Evolutionary conservation across 2,329 filamentous ascomycete genomes (phyloP).

Genomic region (Monilinia vaccinii-corymbosi): DNA sequence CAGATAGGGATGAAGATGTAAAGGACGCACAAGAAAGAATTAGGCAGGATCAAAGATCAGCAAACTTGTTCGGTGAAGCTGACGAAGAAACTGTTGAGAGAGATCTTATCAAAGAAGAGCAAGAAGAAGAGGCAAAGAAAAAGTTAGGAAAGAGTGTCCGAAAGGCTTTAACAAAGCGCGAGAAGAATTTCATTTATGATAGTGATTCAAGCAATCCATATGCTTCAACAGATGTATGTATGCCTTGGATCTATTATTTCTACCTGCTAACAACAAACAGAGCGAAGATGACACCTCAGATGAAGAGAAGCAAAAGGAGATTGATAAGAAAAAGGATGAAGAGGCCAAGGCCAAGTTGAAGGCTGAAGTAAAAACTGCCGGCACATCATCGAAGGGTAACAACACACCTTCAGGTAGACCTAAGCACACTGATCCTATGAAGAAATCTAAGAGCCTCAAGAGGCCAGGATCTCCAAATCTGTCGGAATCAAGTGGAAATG

Average conservation of each 20-base stretch:
- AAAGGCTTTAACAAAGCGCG: slow-evolving; percentile 74
- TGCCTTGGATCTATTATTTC: neutral
- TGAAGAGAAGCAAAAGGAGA: slow-evolving; percentile 52
- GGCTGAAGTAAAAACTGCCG: slow-evolving; percentile 38
- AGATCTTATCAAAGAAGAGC: slow-evolving; percentile 59
- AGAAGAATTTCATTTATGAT: slow-evolving; percentile 80
- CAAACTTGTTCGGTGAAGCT: slow-evolving; percentile 68
- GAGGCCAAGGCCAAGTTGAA: slow-evolving; percentile 49
- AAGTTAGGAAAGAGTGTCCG: slow-evolving; percentile 67
- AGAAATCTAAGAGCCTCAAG: slow-evolving; percentile 54
- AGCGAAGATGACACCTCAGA: slow-evolving; percentile 44
- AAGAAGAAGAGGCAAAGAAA: slow-evolving; percentile 60
- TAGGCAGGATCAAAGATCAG: slow-evolving; percentile 73
- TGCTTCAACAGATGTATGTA: slow-evolving; percentile 39
- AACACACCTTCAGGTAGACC: slow-evolving; percentile 54
- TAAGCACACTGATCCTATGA: slow-evolving; percentile 42
- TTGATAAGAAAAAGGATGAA: slow-evolving; percentile 50
- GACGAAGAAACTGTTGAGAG: slow-evolving; percentile 65
- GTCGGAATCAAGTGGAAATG: slow-evolving; percentile 83
- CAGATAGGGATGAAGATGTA: slow-evolving; percentile 71
- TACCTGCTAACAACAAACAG: slow-evolving; percentile 29
- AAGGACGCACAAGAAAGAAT: slow-evolving; percentile 65
- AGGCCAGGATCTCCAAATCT: slow-evolving; percentile 77
- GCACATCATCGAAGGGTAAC: slow-evolving; percentile 59
- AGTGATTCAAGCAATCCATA: slow-evolving; percentile 56